Evolutionary conservation across 2,329 filamentous ascomycete genomes (phyloP).

Genomic region (Periconia digitata): DNA sequence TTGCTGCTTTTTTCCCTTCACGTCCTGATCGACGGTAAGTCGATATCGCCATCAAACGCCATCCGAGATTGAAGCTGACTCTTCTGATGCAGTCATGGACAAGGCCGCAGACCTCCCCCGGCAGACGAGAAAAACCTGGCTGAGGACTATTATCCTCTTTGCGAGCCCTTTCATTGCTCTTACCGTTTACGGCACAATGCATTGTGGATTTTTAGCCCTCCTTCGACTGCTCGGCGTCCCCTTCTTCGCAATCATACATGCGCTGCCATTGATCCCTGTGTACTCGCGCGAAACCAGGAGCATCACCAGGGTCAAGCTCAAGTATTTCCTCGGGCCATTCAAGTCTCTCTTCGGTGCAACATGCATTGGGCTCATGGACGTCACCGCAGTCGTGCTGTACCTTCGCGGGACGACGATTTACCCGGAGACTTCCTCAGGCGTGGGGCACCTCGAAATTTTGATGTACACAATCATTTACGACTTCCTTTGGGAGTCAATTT

Average conservation of each 20-base stretch:
- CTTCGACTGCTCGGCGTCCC: not conserved
- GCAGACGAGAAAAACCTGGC: conserved; percentile 1
- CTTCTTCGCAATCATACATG: not conserved
- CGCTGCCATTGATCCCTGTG: not conserved
- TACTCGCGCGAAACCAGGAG: not conserved
- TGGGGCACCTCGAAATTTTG: not conserved
- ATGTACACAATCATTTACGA: not conserved
- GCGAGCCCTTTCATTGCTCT: not conserved
- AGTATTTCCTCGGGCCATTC: not conserved
- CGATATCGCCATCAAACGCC: not conserved
- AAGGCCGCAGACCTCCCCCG: not conserved
- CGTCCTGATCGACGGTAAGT: not conserved
- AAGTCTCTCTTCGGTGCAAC: not conserved
- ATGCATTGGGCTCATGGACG: not conserved
- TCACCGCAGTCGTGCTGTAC: not conserved
- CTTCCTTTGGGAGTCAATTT: not conserved
- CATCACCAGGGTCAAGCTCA: not conserved
- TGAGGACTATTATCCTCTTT: not conserved
- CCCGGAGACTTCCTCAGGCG: not conserved
- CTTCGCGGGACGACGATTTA: not conserved
- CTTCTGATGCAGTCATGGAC: not conserved
- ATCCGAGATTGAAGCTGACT: not conserved
- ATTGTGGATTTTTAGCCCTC: not conserved
- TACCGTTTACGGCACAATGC: conserved; percentile 1
- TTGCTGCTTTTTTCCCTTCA: not conserved